Evolutionary conservation across 192 early-diverging fungal species (phyloP), one percentile per base, ranked within the genome.

Genomic region (Obelidium mucronatum): DNA sequence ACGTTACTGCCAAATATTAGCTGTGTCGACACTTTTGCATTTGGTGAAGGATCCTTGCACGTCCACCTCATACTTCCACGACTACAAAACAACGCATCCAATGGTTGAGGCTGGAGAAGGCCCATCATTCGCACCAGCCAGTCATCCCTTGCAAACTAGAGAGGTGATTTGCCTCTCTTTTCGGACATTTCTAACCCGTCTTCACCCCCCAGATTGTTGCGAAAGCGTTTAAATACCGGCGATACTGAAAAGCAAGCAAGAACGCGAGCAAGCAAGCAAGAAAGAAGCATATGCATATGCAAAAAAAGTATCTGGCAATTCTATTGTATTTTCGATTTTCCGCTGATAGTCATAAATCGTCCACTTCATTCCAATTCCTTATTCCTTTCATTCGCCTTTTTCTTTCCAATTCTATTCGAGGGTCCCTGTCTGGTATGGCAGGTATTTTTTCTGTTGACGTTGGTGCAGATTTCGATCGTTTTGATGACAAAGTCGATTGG

Each of bases 311-410:
- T n/a, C n/a, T n/a, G n/a, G n/a, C n/a, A n/a, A n/a, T n/a, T n/a
- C n/a, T n/a, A n/a, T n/a, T n/a, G n/a, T n/a, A n/a, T n/a, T n/a
- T n/a, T n/a, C n/a, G n/a, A n/a, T n/a, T n/a, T n/a, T n/a, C n/a
- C n/a, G n/a, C n/a, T n/a, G n/a, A n/a, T n/a, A 58, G 13, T 69
- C 52, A 53, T 34, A 53, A 44, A 69, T 44, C 44, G 22, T 53
- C 75, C 22, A 62, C 67, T 1, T 77, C 78, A 79, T 84, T 84
- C 83, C 83, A 84, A 75, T 84, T 84, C 26, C 83, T 73, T n/a
- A 84, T 48, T 17, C 80, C 80, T 26, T 73, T 61, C 30, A 76
- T 59, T 48, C 83, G 33, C 44, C 78, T 28, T 65, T 69, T 52
- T 5, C 67, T 19, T 63, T 76, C 74, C 15, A 40, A 17, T 24